Evolutionary conservation across 176 grass and related monocot genomes (phyloP).

Genomic region (Phyllostachys edulis): DNA sequence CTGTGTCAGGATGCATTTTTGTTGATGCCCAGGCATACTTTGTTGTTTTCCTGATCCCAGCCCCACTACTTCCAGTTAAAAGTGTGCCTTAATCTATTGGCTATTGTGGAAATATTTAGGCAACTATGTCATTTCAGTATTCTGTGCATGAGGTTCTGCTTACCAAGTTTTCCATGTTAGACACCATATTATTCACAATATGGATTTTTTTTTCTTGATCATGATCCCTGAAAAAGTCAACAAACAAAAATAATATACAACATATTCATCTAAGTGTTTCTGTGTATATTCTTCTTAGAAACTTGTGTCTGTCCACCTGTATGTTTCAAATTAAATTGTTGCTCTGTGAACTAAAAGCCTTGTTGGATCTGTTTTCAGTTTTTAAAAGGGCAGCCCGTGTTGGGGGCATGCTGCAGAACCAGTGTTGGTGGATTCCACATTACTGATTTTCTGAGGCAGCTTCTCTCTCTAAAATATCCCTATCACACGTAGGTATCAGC

Average conservation of each 20-base stretch:
- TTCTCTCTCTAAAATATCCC: slow-evolving; percentile 95
- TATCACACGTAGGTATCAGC: slow-evolving; percentile 70
- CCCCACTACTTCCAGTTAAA: background rate
- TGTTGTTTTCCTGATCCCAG: background rate
- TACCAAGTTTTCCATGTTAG: background rate
- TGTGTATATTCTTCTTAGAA: background rate
- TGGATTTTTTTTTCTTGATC: slow-evolving; percentile 4
- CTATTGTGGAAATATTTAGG: background rate
- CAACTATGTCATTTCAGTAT: background rate
- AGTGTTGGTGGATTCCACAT: slow-evolving; percentile 87
- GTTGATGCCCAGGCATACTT: background rate
- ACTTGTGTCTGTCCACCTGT: slow-evolving; percentile 1
- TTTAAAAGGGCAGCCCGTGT: slow-evolving; percentile 83
- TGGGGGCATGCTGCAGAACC: slow-evolving; percentile 80
- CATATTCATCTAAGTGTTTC: slow-evolving; percentile 10
- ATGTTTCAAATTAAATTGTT: slow-evolving; percentile 28
- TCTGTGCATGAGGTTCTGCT: background rate
- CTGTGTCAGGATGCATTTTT: background rate
- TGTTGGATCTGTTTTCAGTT: slow-evolving; percentile 58
- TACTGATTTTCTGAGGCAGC: slow-evolving; percentile 94
- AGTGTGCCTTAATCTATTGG: background rate
- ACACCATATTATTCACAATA: background rate
- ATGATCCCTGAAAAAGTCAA: background rate
- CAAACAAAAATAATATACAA: background rate
- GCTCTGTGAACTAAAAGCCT: slow-evolving; percentile 2